Base-by-base conservation (phyloP, 352 stramenopile species). In the Globisporangium spinosum region DNA sequence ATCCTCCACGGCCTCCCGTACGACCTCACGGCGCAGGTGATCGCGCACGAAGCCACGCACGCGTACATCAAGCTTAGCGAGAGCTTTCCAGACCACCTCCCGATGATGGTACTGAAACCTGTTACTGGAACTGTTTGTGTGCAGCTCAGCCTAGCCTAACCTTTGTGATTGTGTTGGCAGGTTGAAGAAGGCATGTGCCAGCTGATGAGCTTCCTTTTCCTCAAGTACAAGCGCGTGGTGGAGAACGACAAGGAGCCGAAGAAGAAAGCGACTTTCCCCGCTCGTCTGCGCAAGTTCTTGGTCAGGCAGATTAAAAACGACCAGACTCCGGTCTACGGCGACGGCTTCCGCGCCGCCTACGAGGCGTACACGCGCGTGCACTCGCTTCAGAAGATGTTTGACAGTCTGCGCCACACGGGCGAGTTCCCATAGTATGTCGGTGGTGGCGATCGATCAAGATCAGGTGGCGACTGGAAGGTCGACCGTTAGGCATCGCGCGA, bases 1-100 rank as follows among this genome's bases (percentile, higher is more conserved):
- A 80, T 93, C 10, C 70, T 93, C 9, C 75, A 93, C 68, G 84
- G 84, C 9, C 75, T 93, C 17, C 80, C 84, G n/a, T 89, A 87
- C 70, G 84, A 93, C 32, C 79, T 90, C 2, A 90, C 84, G 4
- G 84, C 84, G 10, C 80, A 85, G 49, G 72, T 93, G 45, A 57
- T 93, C 27, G 82, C 80, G n/a, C 84, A 93, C 58, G 84, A 93
- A 75, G 82, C 80, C 29, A 93, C 82, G 13, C 84, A 93, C 69
- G 81, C 84, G 20, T 90, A 78, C 70, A 89, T 93, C 61, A 90
- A 90, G 57, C 70, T 93, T 8, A 82, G 82, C 34, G 73, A 87
- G 58, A 76, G 79, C n/a, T 93, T 89, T 63, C 84, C 84, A 12
- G 72, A 83, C n/a, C 64, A 75, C 17, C 71, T 84, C 43, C 71